A percentile compares a stretch with the other conserved stretches of the same genome.
Conservation (phyloP, 2,329 filamentous ascomycete genomes). For the Epichloe sibirici region DNA sequence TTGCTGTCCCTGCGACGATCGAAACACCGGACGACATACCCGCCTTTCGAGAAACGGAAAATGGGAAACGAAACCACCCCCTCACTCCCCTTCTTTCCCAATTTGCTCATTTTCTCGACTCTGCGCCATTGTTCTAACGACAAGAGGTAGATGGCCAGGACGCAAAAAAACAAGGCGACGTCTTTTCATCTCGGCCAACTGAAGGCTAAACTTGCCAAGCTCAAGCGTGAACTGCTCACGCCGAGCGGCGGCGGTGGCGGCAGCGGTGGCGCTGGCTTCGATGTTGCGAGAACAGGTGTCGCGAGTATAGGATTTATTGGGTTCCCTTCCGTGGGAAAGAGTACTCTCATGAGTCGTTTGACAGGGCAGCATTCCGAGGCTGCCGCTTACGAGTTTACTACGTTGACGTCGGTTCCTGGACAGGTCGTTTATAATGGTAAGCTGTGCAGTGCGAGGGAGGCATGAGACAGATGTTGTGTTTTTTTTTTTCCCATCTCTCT, state of each 20-base stretch:
- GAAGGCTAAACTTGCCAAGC: slow-evolving; percentile 95
- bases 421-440: slow-evolving; percentile 86
- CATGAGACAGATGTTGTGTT: neutral
- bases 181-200: slow-evolving; percentile 90
- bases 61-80: too few species aligned
- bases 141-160: slow-evolving; percentile 67
- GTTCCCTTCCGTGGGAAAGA: slow-evolving; percentile 96
- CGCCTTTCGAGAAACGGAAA: too few species aligned
- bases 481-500: neutral
- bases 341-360: slow-evolving; percentile 87
- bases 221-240: slow-evolving; percentile 90
- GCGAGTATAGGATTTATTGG: slow-evolving; percentile 96
- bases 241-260: slow-evolving; percentile 67
- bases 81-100: too few species aligned
- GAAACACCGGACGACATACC: too few species aligned
- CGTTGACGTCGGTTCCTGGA: slow-evolving; percentile 89
- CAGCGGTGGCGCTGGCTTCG: slow-evolving; percentile 79
- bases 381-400: slow-evolving; percentile 97
- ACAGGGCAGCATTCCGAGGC: slow-evolving; percentile 96
- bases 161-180: slow-evolving; percentile 94
- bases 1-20: too few species aligned
- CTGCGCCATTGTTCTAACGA: neutral
- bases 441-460: slow-evolving; percentile 7
- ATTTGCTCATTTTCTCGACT: too few species aligned
- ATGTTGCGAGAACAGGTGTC: slow-evolving; percentile 94